Base-by-base conservation (phyloP, 2,329 filamentous ascomycete species). In the Blastomyces percursus region DNA sequence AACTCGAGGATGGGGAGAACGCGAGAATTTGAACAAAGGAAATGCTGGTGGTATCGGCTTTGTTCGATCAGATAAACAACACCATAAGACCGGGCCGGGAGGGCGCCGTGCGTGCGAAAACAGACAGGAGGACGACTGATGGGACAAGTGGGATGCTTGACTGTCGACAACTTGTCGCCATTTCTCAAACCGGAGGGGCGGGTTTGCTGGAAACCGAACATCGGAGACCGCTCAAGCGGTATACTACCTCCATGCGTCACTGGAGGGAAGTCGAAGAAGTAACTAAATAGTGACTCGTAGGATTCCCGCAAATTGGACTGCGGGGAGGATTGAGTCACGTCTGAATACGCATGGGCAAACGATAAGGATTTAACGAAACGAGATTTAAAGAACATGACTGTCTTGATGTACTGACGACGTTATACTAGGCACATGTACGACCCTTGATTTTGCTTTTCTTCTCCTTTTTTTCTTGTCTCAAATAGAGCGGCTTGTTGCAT, bases 151-250 rank as follows among this genome's bases (percentile, higher is more conserved):
- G 48, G 27, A 44, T 55, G 21, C 21, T 61, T 35, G 48, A 19
- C 4, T 61, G 44, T 68, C 63, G 42, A 74, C 71, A 40, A 74
- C 71, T 3, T 62, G 50, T 46, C 64, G 67, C 72, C 71, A 73
- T 61, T 66, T 67, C 64, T 66, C 58, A 46, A 11, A 35, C 32
- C 38, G 2, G 35, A 58, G 38, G 19, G 16, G 24, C 32, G 19
- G 19, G 19, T 16, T n/a, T 55, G 30, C 16, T 35, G 30, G 38
- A 35, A 38, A 38, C 2, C n/a, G 7, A 35, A 35, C 16, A 30
- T 30, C 5, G 30, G n/a, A 55, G 24, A 19, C 32, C 4, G 16
- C 32, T 30, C 52, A 55, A 38, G 32, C 16, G 32, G 11, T 32
- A 55, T 38, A 9, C 52, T 38, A 21, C 4, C 19, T 38, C 48